Percentiles rank a stretch among this genome's conserved stretches.
phyloP scores from a whole-genome alignment of 1,139 yeast species.

The Candida pseudoviswanathii region DNA sequence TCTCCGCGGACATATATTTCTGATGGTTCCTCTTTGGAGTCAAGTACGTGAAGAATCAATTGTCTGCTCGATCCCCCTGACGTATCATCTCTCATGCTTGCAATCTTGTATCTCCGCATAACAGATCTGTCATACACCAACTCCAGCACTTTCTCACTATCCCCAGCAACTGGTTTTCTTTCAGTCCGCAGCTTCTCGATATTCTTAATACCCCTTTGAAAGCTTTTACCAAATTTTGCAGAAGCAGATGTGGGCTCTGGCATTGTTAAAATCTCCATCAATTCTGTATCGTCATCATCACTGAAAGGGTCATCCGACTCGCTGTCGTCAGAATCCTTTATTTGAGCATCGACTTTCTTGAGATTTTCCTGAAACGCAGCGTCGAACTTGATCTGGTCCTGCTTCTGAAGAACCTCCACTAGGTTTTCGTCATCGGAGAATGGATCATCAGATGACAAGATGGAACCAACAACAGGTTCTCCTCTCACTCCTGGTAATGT shows the following conservation, averaged over 20 bases:
- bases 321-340: background rate
- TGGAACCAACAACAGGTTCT: background rate
- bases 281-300: constrained; percentile 26
- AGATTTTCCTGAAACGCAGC: background rate
- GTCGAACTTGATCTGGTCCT: constrained; percentile 2
- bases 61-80: constrained; percentile 28
- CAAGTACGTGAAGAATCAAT: constrained; percentile 50
- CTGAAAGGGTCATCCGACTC: constrained; percentile 31
- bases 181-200: constrained; percentile 23
- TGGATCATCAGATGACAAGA: constrained; percentile 25
- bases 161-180: constrained; percentile 14
- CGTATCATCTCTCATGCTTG: constrained; percentile 35
- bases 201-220: constrained; percentile 30
- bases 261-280: constrained; percentile 8
- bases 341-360: background rate
- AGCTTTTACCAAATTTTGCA: constrained; percentile 16
- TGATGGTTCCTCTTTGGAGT: constrained; percentile 28
- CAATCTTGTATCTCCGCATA: constrained; percentile 53
- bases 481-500: constrained; percentile 4
- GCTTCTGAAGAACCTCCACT: constrained; percentile 18
- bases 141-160: constrained; percentile 32
- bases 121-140: constrained; percentile 48
- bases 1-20: constrained; percentile 53
- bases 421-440: constrained; percentile 41
- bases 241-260: background rate